Conservation (phyloP, 78 protist species). For the Dictyostelium discoideum region dicty_2.7 NC_007088.5:1274001-1274500, state of each 20-base stretch:
- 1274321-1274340: background rate
- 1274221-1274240: slow-evolving; percentile 47
- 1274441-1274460: slow-evolving; percentile 51
- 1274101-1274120: slow-evolving; percentile 19
- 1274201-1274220: slow-evolving; percentile 63
- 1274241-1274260: slow-evolving; percentile 35
- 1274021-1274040: slow-evolving; percentile 32
- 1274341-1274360: background rate
- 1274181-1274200: slow-evolving; percentile 33
- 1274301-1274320: slow-evolving; percentile 27
- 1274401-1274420: slow-evolving; percentile 30
- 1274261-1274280: background rate
- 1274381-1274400: background rate
- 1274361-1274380: background rate
- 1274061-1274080: slow-evolving; percentile 50
- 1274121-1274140: slow-evolving; percentile 33
- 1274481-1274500: slow-evolving; percentile 64
- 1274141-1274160: slow-evolving; percentile 61
- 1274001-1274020: slow-evolving; percentile 14
- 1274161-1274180: slow-evolving; percentile 51
- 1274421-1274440: slow-evolving; percentile 68
- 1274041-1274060: slow-evolving; percentile 42
- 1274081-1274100: background rate
- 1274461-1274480: slow-evolving; percentile 55
- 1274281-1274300: slow-evolving; percentile 36